phyloP scores from a whole-genome alignment of 345 rosid species.

The Bruguiera sexangula region DNA sequence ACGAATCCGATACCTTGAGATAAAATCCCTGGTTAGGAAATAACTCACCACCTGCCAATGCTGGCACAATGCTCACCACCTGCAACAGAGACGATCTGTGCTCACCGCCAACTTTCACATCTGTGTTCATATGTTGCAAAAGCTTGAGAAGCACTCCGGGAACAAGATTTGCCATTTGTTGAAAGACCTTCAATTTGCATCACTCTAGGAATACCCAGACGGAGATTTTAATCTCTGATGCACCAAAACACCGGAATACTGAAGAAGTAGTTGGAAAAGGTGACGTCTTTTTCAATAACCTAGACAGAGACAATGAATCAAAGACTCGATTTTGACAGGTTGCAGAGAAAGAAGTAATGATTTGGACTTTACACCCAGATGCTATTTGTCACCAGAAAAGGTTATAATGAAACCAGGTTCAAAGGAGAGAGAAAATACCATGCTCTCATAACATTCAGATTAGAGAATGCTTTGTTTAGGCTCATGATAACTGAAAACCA shows the following conservation, averaged over 20 bases:
- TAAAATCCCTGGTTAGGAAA: constrained; percentile 89
- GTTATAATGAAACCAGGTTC: not conserved
- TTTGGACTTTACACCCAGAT: constrained; percentile 12
- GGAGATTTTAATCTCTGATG: constrained; percentile 3
- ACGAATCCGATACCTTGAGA: constrained; percentile 96
- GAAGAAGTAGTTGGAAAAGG: constrained; percentile 10
- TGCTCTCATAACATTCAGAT: constrained; percentile 15
- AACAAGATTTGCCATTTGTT: constrained; percentile 82
- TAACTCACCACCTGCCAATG: constrained; percentile 93
- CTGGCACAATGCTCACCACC: constrained; percentile 92
- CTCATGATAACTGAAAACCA: constrained; percentile 15
- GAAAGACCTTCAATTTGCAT: constrained; percentile 43
- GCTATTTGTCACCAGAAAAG: constrained; percentile 13
- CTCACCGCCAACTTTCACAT: constrained; percentile 94
- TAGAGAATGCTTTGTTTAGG: constrained; percentile 9
- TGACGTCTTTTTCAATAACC: constrained; percentile 16
- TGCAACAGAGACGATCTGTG: constrained; percentile 88
- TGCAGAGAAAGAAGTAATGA: not conserved
- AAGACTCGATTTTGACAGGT: constrained; percentile 5
- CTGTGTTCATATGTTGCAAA: constrained; percentile 93
- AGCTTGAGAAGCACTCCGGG: constrained; percentile 97
- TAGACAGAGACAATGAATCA: constrained; percentile 10
- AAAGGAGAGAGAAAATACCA: constrained; percentile 8
- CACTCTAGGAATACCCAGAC: constrained; percentile 26
- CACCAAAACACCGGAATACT: constrained; percentile 1